Conservation (phyloP, 352 stramenopile genomes). For the Thalassiosira sp. region DNA sequence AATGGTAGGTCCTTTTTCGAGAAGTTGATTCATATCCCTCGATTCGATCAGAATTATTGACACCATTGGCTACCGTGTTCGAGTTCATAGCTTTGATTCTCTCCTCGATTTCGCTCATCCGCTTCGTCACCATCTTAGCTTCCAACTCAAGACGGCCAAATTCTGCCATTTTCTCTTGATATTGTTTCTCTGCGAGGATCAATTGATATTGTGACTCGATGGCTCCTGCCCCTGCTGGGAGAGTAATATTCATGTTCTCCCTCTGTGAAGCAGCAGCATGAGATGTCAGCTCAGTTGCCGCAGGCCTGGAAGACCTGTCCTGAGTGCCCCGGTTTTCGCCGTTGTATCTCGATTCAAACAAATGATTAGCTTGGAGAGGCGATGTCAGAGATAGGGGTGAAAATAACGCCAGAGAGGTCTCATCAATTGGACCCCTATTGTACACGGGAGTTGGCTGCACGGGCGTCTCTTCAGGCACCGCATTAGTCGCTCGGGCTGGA, state of each 20-base stretch:
- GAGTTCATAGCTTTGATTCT: conserved; percentile 33
- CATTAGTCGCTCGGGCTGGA: not conserved
- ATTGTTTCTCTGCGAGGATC: conserved; percentile 35
- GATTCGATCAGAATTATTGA: conserved; percentile 13
- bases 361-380: conserved; percentile 19
- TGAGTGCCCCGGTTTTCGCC: not conserved
- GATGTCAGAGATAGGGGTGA: conserved; percentile 37
- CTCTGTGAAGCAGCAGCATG: conserved; percentile 7
- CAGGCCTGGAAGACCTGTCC: not conserved
- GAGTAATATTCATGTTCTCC: not conserved
- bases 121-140: conserved; percentile 27
- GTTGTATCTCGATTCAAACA: conserved; percentile 4
- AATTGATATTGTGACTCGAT: conserved; percentile 19
- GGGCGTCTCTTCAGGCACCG: not conserved
- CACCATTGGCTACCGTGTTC: conserved; percentile 1
- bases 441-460: conserved; percentile 12
- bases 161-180: conserved; percentile 40
- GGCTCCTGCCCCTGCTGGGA: conserved; percentile 1
- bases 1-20: conserved; percentile 9
- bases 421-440: conserved; percentile 16
- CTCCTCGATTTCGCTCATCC: conserved; percentile 41
- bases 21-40: conserved; percentile 17
- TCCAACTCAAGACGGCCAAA: conserved; percentile 41
- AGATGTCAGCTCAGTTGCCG: not conserved
- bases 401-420: conserved; percentile 14